Percentiles rank a stretch among this genome's conserved stretches.
These are phyloP conservation scores for Mycena filopes DNA, from an alignment of 768 basidiomycete species.

Conservation along the genomic window DNA sequence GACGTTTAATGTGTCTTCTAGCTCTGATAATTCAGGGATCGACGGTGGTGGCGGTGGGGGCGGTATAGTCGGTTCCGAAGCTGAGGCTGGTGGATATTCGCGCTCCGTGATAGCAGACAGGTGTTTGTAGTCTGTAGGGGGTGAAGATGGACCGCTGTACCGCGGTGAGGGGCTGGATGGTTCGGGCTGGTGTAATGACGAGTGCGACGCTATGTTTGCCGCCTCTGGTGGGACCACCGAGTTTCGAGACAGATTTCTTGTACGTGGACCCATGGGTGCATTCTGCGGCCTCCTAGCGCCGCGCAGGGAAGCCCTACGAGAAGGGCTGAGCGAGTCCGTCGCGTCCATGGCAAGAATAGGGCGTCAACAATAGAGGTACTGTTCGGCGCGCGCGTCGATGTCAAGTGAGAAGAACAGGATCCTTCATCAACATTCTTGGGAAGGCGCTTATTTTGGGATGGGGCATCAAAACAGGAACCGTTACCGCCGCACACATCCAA, in stretches of 20 bases:
- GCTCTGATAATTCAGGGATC: background rate
- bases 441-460: background rate
- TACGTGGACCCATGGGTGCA: conserved; percentile 31
- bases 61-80: background rate
- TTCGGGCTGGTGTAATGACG: background rate
- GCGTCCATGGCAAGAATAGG: conserved; percentile 22
- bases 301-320: conserved; percentile 20
- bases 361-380: background rate
- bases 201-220: background rate
- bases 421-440: conserved; percentile 12
- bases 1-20: conserved; percentile 25
- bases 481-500: background rate
- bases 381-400: conserved; percentile 9
- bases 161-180: conserved; percentile 13
- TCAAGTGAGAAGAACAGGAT: conserved; percentile 24
- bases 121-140: conserved; percentile 17
- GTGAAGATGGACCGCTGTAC: conserved; percentile 17
- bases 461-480: background rate
- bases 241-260: conserved; percentile 12
- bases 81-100: conserved; percentile 9
- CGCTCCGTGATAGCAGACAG: conserved; percentile 20
- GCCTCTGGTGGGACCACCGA: conserved; percentile 9
- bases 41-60: background rate
- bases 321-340: background rate
- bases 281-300: conserved; percentile 24